Evolutionary conservation across 352 stramenopile species (phyloP), one percentile per base, ranked within the genome.

Genomic region (Pythium utonaiense): DNA sequence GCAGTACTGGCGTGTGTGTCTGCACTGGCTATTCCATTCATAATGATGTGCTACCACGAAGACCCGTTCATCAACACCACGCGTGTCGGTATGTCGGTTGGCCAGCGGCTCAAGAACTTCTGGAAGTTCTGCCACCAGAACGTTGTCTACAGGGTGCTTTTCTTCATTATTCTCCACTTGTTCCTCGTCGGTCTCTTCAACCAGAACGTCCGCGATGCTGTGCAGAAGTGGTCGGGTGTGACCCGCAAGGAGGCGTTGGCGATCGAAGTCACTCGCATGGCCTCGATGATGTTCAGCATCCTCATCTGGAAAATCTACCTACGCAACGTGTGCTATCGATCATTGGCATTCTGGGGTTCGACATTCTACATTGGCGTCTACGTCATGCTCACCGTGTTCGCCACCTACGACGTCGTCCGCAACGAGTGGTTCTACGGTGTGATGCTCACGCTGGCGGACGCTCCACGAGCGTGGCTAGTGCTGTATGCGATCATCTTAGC

Each of bases 351-450:
- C 27, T 51, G 16, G 2, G 60, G 52, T n/a, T 58, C 60, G 1
- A 10, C 58, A 5, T 13, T 57, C 1, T 62, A 49, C 25, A 53
- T 67, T 47, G 19, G 14, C 0, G 9, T 4, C 6, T 58, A 54
- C 21, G 24, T 33, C n/a, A 2, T 62, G 21, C 16, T 58, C 19
- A 60, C 60, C 28, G 2, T 49, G 5, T 41, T 73, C 2, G 28
- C 73, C 6, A 68, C 73, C 13, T 77, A 66, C 10, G 57, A 74
- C 62, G 64, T 58, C 12, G 30, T 75, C 2, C 74, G 77, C 6
- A n/a, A 51, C 24, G 65, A 76, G 14, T 80, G 73, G 71, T 82
- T 75, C 41, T 89, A 80, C 34, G 42, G 53, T 1, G 14, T 78
- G 10, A 49, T 72, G 7, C 38, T 58, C 0, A 64, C 59, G 0